Base-by-base conservation (phyloP, 179 eudicot genomes). In the Beta lomatogona region DNA sequence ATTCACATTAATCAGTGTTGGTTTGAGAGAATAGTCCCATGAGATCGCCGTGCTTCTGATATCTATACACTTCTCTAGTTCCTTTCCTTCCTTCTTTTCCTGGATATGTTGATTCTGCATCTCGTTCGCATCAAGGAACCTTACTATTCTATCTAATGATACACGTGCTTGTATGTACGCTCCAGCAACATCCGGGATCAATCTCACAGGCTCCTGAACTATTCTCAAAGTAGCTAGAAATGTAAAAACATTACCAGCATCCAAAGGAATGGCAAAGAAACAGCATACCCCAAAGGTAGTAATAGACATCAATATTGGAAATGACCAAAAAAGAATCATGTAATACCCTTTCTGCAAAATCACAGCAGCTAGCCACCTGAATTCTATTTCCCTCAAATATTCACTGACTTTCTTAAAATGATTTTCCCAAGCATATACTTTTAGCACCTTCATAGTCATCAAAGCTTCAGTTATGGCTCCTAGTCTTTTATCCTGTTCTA, bases 361-460 rank as follows among this genome's bases (percentile, higher is more conserved):
- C 22, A 65, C 71, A 65, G 71, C 59, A 0, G 11, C 22, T 61
- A 93, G 76, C 91, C 90, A 90, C 84, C 77, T 82, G 66, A 92
- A 88, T 63, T 93, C 97, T 5, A 31, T 82, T 16, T 87, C 87
- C 75, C 97, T 83, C 53, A 76, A 78, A 15, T 87, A 77, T 57
- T 89, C 88, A 0, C 87, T 73, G 78, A 84, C 15, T 21, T 83
- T 78, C 80, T 87, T 89, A 83, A 93, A 93, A 15, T 92, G 86
- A 4, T 82, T 86, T 71, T 93, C 97, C 95, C 97, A 93, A 14
- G 96, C 88, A 65, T 92, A 92, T 75, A 93, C 78, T 86, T 93
- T 93, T 68, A 93, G 87, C 72, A 93, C 85, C 76, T 89, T 92
- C 94, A 93, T 93, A 77, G 78, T 93, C 82, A 88, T 88, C 9